Conservation (phyloP, 2,329 filamentous ascomycete species). For the Trichoderma sp. region DNA sequence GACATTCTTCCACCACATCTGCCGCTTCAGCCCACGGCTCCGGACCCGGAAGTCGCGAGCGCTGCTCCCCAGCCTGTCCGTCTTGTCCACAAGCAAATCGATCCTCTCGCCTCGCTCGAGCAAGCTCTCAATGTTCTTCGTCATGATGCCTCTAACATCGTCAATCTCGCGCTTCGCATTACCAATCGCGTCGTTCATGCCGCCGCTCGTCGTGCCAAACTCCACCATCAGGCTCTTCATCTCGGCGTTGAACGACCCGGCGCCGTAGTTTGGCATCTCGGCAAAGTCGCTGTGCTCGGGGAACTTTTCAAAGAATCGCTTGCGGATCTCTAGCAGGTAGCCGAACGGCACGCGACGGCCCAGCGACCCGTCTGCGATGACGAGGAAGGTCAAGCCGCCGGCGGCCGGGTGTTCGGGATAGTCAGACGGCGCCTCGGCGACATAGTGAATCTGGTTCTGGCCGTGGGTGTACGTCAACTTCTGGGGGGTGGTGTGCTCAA, state of each 20-base stretch:
- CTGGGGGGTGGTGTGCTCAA: slow-evolving; percentile 73
- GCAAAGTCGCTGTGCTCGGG: slow-evolving; percentile 67
- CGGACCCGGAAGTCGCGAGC: slow-evolving; percentile 88
- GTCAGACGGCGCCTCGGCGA: slow-evolving; percentile 75
- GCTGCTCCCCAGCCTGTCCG: slow-evolving; percentile 82
- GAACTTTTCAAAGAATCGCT: slow-evolving; percentile 76
- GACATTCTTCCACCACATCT: slow-evolving; percentile 99
- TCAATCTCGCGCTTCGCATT: slow-evolving; percentile 90
- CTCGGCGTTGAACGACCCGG: slow-evolving; percentile 79
- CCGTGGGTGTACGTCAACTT: slow-evolving; percentile 95
- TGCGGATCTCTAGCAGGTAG: slow-evolving; percentile 86
- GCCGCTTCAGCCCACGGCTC: slow-evolving; percentile 78
- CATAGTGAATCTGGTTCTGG: slow-evolving; percentile 91
- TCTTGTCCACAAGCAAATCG: slow-evolving; percentile 93
- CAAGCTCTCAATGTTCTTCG: slow-evolving; percentile 87
- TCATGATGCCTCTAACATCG: slow-evolving; percentile 90
- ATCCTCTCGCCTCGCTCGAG: slow-evolving; percentile 90
- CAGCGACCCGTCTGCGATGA: slow-evolving; percentile 77
- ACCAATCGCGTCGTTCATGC: slow-evolving; percentile 75
- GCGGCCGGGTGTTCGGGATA: slow-evolving; percentile 59
- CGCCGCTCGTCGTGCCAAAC: slow-evolving; percentile 74
- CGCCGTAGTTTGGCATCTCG: slow-evolving; percentile 83
- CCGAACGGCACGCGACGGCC: slow-evolving; percentile 89
- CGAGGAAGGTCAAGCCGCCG: slow-evolving; percentile 86
- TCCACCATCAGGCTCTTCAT: slow-evolving; percentile 77